A percentile compares a stretch with the other conserved stretches of the same genome.
These are phyloP conservation scores for Hanseniaspora sp. DNA, from an alignment of 1,139 yeast genomes.

Conservation along the genomic window DNA sequence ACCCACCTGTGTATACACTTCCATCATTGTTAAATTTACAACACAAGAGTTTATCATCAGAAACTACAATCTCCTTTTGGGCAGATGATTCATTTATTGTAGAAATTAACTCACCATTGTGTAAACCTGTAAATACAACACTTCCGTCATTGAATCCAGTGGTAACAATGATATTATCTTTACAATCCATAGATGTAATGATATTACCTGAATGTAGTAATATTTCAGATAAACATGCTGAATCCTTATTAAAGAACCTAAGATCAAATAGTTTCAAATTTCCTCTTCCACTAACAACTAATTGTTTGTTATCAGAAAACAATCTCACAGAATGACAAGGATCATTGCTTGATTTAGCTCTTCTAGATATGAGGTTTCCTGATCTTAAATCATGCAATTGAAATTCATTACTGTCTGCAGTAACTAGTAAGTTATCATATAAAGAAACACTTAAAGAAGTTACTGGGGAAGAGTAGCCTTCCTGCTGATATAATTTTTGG, in stretches of 20 bases:
- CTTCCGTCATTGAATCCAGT: slow-evolving; percentile 9
- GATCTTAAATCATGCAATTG: slow-evolving; percentile 14
- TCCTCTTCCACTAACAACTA: slow-evolving; percentile 80
- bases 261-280: slow-evolving; percentile 79
- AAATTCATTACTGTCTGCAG: slow-evolving; percentile 72
- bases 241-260: slow-evolving; percentile 33
- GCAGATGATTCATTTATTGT: neutral
- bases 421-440: slow-evolving; percentile 66
- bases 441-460: slow-evolving; percentile 54
- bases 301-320: slow-evolving; percentile 22
- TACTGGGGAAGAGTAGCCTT: slow-evolving; percentile 76
- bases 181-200: slow-evolving; percentile 5
- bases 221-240: neutral
- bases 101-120: neutral
- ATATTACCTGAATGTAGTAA: slow-evolving; percentile 8
- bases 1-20: slow-evolving; percentile 1
- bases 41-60: slow-evolving; percentile 5
- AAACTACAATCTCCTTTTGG: neutral
- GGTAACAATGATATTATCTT: neutral
- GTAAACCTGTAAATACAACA: neutral
- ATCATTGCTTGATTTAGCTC: neutral
- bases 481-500: slow-evolving; percentile 48
- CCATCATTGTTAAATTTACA: neutral
- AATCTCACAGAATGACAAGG: slow-evolving; percentile 7
- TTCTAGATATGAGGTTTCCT: slow-evolving; percentile 31